Evolutionary conservation across 805 yeast species (phyloP), one percentile per base, ranked within the genome.

Genomic region (Wickerhamomyces tratensis): DNA sequence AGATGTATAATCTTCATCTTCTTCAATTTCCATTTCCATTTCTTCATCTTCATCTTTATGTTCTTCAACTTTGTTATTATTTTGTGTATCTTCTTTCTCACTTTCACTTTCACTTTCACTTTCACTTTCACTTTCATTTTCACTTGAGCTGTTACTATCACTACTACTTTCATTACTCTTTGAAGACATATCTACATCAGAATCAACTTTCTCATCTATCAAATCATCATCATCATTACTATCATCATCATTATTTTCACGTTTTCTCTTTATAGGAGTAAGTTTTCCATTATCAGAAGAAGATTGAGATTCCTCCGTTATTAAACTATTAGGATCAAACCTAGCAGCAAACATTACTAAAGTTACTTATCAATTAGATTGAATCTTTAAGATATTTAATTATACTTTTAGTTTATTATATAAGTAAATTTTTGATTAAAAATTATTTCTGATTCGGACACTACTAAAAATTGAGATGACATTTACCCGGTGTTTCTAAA

Each of bases 261-360:
- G 46, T 41, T 43, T 56, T 43, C 65, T 53, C 46, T 56, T 53
- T 25, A 40, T 31, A 5, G 40, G 43, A 13, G 34, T 25, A 1
- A 27, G 30, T 37, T 20, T 33, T 42, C 5, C 30, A 8, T 7
- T 8, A 8, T 8, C 30, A 27, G 30, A 27, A 8, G 7, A 7
- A 27, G 7, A 8, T 27, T 27, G 10, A 27, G 30, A 27, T 9
- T 30, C 14, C n/a, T 42, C 48, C n/a, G 30, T 27, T 3, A 41
- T 45, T 5, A 59, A 42, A 8, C 54, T 53, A 36, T 56, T 56
- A 15, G 86, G 86, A 49, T 77, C 84, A 51, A 74, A 80, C 56
- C 86, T 66, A 13, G 74, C 71, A 8, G 83, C 84, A 64, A 80
- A 80, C 87, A 80, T 77, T n/a, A 31, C 36, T 12, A 15, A 13